phyloP scores from a whole-genome alignment of 2,329 filamentous ascomycete genomes.

The Pyrenochaeta sp. region DNA sequence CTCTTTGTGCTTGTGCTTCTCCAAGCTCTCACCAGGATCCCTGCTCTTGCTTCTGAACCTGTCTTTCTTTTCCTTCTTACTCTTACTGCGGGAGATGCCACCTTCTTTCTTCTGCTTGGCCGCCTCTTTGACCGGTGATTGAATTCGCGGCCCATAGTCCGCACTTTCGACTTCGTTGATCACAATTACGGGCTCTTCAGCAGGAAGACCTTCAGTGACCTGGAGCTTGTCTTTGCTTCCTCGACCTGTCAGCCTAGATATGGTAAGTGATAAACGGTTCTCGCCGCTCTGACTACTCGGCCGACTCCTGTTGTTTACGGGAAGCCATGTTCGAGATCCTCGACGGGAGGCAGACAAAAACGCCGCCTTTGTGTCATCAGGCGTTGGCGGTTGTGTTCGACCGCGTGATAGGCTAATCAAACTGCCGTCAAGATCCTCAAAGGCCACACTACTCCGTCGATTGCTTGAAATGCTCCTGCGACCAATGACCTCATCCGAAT shows the following conservation, averaged over 20 bases:
- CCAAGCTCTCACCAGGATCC: constrained; percentile 43
- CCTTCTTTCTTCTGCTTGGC: constrained; percentile 33
- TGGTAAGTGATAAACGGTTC: constrained; percentile 51
- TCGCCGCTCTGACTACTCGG: constrained; percentile 52
- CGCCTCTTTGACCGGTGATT: constrained; percentile 29
- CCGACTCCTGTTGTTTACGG: constrained; percentile 48
- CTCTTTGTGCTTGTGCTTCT: constrained; percentile 37
- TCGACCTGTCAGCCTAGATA: constrained; percentile 49
- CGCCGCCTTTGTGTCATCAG: constrained; percentile 50
- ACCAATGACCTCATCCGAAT: constrained; percentile 33
- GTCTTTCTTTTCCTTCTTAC: constrained; percentile 40
- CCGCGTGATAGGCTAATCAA: constrained; percentile 37
- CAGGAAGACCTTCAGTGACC: constrained; percentile 21
- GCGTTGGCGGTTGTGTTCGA: constrained; percentile 50
- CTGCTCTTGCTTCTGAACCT: constrained; percentile 51
- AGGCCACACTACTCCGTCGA: constrained; percentile 49
- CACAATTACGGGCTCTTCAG: constrained; percentile 39
- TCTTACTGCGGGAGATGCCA: constrained; percentile 36
- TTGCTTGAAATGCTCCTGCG: constrained; percentile 48
- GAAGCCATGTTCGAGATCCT: constrained; percentile 39
- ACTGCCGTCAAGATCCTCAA: constrained; percentile 48
- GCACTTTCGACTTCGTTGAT: constrained; percentile 27
- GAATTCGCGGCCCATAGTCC: constrained; percentile 19
- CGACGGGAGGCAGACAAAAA: constrained; percentile 45
- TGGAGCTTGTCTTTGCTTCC: constrained; percentile 53